Conservation (phyloP, 2,329 filamentous ascomycete genomes). For the Gaeumannomyces tritici region DNA sequence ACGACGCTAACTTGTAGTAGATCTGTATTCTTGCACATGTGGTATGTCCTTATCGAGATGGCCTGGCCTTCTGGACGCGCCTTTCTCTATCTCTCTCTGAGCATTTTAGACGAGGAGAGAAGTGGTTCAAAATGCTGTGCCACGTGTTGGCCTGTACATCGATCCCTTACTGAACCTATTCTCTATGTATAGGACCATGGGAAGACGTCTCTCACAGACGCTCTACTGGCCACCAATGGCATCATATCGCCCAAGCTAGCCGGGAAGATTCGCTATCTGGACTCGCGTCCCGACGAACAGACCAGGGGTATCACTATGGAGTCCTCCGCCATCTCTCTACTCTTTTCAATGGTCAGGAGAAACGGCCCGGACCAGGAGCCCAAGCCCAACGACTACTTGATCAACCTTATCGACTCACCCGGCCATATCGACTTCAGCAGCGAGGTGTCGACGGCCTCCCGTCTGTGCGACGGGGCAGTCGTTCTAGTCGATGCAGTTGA, state of each 20-base stretch:
- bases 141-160: not conserved
- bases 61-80: not conserved
- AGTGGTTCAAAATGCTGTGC: not conserved
- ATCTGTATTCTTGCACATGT: conserved; percentile 96
- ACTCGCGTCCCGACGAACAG: conserved; percentile 94
- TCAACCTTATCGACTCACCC: conserved; percentile 96
- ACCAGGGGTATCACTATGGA: conserved; percentile 99
- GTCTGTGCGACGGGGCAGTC: conserved; percentile 87
- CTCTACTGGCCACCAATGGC: conserved; percentile 94
- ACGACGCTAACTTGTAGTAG: conserved; percentile 18
- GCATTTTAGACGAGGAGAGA: not conserved
- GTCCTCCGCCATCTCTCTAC: conserved; percentile 92
- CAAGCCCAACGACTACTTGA: conserved; percentile 78
- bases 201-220: conserved; percentile 94
- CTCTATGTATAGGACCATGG: conserved; percentile 60
- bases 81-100: not conserved
- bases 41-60: conserved; percentile 12
- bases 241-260: conserved; percentile 97
- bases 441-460: conserved; percentile 91
- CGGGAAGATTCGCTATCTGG: conserved; percentile 94
- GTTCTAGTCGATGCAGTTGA: conserved; percentile 95
- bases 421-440: conserved; percentile 99
- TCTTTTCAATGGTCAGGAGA: conserved; percentile 83
- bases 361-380: conserved; percentile 57
- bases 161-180: not conserved